Base-by-base conservation (phyloP, 768 basidiomycete genomes). In the Leccinum subgranulosum region DNA sequence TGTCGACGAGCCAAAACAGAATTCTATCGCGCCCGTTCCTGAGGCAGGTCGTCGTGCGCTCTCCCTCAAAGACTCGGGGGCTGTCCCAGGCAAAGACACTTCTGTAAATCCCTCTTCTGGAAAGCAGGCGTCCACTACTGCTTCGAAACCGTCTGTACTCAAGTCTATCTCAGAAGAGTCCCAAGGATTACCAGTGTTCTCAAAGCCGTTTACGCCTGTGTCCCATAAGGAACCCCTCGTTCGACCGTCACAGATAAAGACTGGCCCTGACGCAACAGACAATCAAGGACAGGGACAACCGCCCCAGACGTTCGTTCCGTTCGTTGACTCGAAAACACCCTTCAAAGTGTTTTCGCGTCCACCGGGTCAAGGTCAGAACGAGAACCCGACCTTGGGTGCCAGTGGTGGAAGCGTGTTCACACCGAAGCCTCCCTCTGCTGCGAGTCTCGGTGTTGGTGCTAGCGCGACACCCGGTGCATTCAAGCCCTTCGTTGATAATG, bases 321-420 rank as follows among this genome's bases (percentile, higher is more conserved):
- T 78, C 54, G 67, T 68, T 7, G 77, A 80, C 50, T 61, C 73
- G 7, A 69, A 76, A 53, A 67, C 74, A 14, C 77, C 78, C 11
- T 76, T 77, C 66, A 87, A 74, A 60, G 89, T 92, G 19, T 92
- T 92, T 71, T 88, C 84, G 57, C 81, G 86, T 15, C 89, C 79
- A n/a, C 72, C 85, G 0, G 60, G 58, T 34, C 69, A 67, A 48
- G 77, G 78, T 43, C 75, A 79, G 48, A 67, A 70, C 25, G 79
- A 81, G 57, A 77, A 71, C 59, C 71, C 71, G 6, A 53, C 59
- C 27, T 49, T 57, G 19, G 53, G 65, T 61, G 27, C 61, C 19
- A 46, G 55, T 11, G 56, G 58, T 17, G 72, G 69, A 49, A 65
- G 33, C 25, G 69, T 73, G 10, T 79, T 79, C 57, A 78, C 81